These are phyloP conservation scores for Daedaleopsis nitida DNA, from an alignment of 768 basidiomycete genomes.

Conservation along the genomic window DNA sequence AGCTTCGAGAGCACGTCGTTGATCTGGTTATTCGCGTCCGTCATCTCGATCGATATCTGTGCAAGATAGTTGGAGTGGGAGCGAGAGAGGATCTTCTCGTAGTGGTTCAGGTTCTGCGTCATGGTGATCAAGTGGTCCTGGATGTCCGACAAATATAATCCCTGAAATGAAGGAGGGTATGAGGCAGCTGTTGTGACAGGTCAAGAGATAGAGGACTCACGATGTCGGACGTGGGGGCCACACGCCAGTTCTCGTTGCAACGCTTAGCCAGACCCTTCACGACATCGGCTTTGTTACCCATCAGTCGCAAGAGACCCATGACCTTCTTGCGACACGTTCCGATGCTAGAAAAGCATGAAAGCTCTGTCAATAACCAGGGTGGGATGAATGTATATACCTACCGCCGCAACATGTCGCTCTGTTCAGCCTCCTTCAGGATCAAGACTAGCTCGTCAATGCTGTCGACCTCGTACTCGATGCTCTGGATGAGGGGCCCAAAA, in stretches of 20 bases:
- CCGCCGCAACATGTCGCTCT: conserved; percentile 95
- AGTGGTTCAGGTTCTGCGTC: conserved; percentile 99
- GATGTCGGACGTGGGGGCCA: conserved; percentile 97
- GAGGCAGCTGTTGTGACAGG: neutral
- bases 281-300: conserved; percentile 99
- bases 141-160: conserved; percentile 93
- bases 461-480: conserved; percentile 99
- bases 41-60: conserved; percentile 99
- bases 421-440: conserved; percentile 93
- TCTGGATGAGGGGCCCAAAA: conserved; percentile 97
- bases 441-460: conserved; percentile 97
- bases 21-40: conserved; percentile 99
- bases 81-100: conserved; percentile 98
- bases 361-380: neutral
- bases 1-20: conserved; percentile 98
- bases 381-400: conserved; percentile 23
- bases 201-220: conserved; percentile 43
- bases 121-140: conserved; percentile 99
- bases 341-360: conserved; percentile 52
- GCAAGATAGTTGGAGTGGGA: conserved; percentile 99
- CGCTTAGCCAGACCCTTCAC: conserved; percentile 98
- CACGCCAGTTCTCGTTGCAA: conserved; percentile 98
- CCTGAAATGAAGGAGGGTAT: conserved; percentile 45
- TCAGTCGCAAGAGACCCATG: conserved; percentile 93
- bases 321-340: conserved; percentile 99